phyloP scores from a whole-genome alignment of 2,329 filamentous ascomycete genomes.

The Pseudopyrenochaeta lycopersici region DNA sequence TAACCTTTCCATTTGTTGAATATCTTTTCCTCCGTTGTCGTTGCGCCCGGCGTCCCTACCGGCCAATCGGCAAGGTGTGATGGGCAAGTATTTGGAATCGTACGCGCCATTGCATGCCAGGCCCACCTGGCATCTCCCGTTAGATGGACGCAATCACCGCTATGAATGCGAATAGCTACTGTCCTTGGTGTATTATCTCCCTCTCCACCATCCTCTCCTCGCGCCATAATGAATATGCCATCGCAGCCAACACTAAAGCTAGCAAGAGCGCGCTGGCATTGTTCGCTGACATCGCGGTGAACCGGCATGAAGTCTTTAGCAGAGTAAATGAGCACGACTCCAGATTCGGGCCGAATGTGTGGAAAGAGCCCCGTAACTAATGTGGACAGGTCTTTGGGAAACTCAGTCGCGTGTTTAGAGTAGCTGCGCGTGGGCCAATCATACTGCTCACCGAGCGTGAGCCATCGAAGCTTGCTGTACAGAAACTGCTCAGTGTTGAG shows the following conservation, averaged over 20 bases:
- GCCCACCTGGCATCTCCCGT: constrained; percentile 81
- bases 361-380: constrained; percentile 80
- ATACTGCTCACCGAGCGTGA: constrained; percentile 94
- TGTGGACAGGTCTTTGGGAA: constrained; percentile 76
- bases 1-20: constrained; percentile 52
- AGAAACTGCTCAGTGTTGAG: constrained; percentile 77
- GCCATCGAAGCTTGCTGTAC: constrained; percentile 86
- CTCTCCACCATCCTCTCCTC: constrained; percentile 49
- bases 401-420: constrained; percentile 73
- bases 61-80: constrained; percentile 80
- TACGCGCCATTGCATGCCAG: constrained; percentile 94
- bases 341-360: constrained; percentile 81
- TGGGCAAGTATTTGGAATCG: constrained; percentile 82
- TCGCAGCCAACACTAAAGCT: constrained; percentile 93
- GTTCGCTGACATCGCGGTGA: constrained; percentile 93
- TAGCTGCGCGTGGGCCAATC: constrained; percentile 94
- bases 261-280: constrained; percentile 80
- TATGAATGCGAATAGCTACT: constrained; percentile 65
- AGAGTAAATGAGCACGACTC: constrained; percentile 92
- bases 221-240: constrained; percentile 80
- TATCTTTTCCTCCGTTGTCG: constrained; percentile 39
- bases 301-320: constrained; percentile 92
- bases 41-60: constrained; percentile 44
- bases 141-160: constrained; percentile 93
- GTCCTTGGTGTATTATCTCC: constrained; percentile 41